phyloP scores from a whole-genome alignment of 768 basidiomycete genomes.

The Gyrodon lividus region DNA sequence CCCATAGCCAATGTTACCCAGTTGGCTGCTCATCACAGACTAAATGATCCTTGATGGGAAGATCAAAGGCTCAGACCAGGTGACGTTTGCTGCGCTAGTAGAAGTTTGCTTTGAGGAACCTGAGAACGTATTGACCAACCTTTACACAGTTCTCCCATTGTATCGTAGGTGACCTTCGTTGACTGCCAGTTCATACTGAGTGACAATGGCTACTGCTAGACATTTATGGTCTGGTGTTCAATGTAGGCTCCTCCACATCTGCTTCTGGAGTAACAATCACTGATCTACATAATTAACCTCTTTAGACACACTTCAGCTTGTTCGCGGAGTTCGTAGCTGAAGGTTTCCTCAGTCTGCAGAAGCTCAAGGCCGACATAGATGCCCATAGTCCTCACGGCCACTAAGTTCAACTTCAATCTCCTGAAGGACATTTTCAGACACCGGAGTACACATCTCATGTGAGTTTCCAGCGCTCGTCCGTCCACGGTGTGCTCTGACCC shows the following conservation, averaged over 20 bases:
- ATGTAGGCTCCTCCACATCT: slow-evolving; percentile 34
- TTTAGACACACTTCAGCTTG: slow-evolving; percentile 55
- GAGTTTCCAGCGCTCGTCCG: slow-evolving; percentile 9
- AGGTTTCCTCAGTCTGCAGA: background rate
- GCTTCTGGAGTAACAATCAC: background rate
- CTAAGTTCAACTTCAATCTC: slow-evolving; percentile 47
- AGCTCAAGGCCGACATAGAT: slow-evolving; percentile 37
- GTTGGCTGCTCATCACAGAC: slow-evolving; percentile 50
- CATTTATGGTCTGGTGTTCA: slow-evolving; percentile 66
- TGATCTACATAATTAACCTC: slow-evolving; percentile 26
- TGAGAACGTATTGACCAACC: background rate
- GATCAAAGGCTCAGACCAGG: slow-evolving; percentile 56
- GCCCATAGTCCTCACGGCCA: slow-evolving; percentile 43
- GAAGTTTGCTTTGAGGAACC: slow-evolving; percentile 8
- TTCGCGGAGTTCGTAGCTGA: slow-evolving; percentile 49
- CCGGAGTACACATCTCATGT: slow-evolving; percentile 45
- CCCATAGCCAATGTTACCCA: slow-evolving; percentile 64
- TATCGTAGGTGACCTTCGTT: slow-evolving; percentile 46
- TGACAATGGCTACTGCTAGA: slow-evolving; percentile 35
- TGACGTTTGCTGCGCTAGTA: slow-evolving; percentile 60
- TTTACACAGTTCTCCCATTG: slow-evolving; percentile 51
- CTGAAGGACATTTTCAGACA: slow-evolving; percentile 46
- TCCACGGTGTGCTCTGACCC: background rate
- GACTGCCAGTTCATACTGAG: background rate
- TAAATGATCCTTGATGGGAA: slow-evolving; percentile 45